These are phyloP conservation scores for Heterococcus sp. DNA, from an alignment of 108 stramenopile genomes.

Conservation along the genomic window DNA sequence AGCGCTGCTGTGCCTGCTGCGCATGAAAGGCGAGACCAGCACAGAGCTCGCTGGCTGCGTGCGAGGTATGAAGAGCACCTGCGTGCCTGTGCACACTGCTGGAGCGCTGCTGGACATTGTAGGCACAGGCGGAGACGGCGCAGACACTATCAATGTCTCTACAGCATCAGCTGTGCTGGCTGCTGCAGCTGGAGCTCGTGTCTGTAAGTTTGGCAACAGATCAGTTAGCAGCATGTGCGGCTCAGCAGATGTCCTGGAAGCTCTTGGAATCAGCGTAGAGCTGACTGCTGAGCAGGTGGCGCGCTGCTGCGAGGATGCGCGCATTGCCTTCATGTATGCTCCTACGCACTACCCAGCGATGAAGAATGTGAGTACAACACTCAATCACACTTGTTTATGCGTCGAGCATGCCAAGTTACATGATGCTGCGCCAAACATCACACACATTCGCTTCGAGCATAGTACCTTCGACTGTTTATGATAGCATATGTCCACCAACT, in stretches of 20 bases:
- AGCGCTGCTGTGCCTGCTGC: conserved; percentile 75
- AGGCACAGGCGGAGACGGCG: conserved; percentile 98
- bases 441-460: no score
- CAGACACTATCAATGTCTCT: conserved; percentile 95
- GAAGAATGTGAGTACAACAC: no score
- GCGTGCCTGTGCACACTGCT: conserved; percentile 23
- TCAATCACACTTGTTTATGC: no score
- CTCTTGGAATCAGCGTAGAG: conserved; percentile 88
- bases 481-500: no score
- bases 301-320: conserved; percentile 75
- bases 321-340: conserved; percentile 94
- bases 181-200: conserved; percentile 85
- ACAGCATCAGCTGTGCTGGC: conserved; percentile 88
- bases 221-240: conserved; percentile 86
- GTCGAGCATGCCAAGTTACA: no score
- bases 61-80: conserved; percentile 76
- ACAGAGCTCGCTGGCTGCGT: conserved; percentile 93
- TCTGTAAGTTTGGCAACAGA: conserved; percentile 89
- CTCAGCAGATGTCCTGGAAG: conserved; percentile 89
- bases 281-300: conserved; percentile 77
- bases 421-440: no score
- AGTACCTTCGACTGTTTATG: no score
- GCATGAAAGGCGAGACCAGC: conserved; percentile 83
- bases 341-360: conserved; percentile 96
- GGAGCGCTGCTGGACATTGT: conserved; percentile 91